phyloP scores from a whole-genome alignment of 257 asterid genomes.

The Mitragyna speciosa region DNA sequence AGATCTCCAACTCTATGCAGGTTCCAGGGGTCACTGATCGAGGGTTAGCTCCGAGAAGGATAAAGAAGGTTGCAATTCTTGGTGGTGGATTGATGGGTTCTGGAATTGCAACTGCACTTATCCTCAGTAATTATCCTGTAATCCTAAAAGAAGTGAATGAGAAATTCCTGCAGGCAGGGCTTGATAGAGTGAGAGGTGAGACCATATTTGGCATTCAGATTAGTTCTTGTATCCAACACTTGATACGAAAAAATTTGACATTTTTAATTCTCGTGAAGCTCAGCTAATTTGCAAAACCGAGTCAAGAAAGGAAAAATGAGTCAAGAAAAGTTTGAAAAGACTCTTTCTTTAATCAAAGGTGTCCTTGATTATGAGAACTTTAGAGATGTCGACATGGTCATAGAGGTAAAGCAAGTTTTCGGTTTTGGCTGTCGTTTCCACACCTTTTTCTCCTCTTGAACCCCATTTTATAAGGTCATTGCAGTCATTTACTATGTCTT shows the following conservation, averaged over 20 bases:
- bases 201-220: conserved; percentile 13
- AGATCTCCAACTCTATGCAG: conserved; percentile 35
- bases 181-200: conserved; percentile 81
- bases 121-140: conserved; percentile 67
- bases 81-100: conserved; percentile 99
- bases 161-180: conserved; percentile 77
- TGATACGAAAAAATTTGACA: conserved; percentile 6
- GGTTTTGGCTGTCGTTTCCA: not conserved
- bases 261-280: conserved; percentile 5
- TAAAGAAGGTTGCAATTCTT: conserved; percentile 80
- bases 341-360: conserved; percentile 74
- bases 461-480: not conserved
- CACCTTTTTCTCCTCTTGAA: not conserved
- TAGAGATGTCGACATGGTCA: conserved; percentile 87
- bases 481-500: not conserved
- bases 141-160: conserved; percentile 87
- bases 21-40: conserved; percentile 85
- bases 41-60: conserved; percentile 72
- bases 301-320: conserved; percentile 88
- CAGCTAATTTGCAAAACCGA: conserved; percentile 80
- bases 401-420: conserved; percentile 62
- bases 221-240: conserved; percentile 1
- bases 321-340: conserved; percentile 66
- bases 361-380: conserved; percentile 83
- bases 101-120: conserved; percentile 87